Conservation (phyloP, 805 yeast genomes). For the Starmerella floricola region DNA sequence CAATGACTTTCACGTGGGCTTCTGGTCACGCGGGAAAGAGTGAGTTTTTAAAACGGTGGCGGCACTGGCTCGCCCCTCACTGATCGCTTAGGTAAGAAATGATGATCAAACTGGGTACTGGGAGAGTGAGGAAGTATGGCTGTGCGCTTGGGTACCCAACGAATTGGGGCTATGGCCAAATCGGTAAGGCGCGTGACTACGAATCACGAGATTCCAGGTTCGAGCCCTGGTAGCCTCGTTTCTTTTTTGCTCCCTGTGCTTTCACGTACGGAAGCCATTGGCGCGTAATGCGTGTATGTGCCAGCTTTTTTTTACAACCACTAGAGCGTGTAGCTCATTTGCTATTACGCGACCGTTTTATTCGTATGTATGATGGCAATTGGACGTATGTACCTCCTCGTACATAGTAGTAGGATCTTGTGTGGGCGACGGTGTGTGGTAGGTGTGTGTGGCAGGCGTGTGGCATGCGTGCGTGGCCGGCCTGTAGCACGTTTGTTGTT, state of each 20-base stretch:
- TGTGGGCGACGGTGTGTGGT: no score
- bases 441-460: no score
- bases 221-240: slow-evolving; percentile 24
- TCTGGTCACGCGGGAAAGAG: slow-evolving; percentile 18
- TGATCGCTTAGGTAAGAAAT: neutral
- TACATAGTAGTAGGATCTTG: no score
- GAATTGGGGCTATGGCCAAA: slow-evolving; percentile 22
- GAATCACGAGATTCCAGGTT: slow-evolving; percentile 24
- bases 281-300: no score
- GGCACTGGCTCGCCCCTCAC: neutral
- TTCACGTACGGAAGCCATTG: no score
- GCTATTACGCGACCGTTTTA: no score
- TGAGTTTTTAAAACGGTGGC: neutral
- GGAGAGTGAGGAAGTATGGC: no score
- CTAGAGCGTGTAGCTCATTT: no score
- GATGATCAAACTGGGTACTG: no score
- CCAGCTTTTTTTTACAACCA: no score
- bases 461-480: no score
- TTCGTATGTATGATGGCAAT: neutral
- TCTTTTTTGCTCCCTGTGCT: slow-evolving; percentile 6
- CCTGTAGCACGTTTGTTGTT: neutral
- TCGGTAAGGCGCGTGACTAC: slow-evolving; percentile 25
- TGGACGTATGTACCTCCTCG: neutral
- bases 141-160: neutral
- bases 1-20: slow-evolving; percentile 19